Evolutionary conservation across 139 green algal species (phyloP).

Genomic region (Bryopsis sp.): DNA sequence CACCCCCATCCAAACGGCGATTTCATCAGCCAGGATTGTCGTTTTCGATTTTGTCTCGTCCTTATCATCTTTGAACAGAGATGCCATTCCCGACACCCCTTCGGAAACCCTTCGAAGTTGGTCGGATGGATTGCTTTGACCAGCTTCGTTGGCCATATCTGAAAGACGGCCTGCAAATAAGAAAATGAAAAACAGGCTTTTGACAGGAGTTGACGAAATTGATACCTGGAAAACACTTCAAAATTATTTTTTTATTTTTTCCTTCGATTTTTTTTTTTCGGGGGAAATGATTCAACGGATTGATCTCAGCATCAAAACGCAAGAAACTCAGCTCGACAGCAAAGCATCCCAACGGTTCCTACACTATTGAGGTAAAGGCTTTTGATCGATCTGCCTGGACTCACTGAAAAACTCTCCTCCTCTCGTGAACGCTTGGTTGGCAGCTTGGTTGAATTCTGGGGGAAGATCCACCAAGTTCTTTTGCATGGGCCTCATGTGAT

Average conservation of each 20-base stretch:
- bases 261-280: neutral
- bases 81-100: constrained; percentile 8
- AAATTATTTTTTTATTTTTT: neutral
- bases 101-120: constrained; percentile 8
- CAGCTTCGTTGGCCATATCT: constrained; percentile 13
- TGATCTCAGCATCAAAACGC: neutral
- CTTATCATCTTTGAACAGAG: constrained; percentile 7
- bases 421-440: constrained; percentile 37
- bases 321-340: neutral
- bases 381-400: neutral
- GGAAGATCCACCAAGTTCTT: constrained; percentile 52
- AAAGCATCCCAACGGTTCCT: neutral
- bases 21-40: constrained; percentile 11
- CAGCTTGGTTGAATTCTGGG: constrained; percentile 40
- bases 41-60: neutral
- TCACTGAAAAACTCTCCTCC: constrained; percentile 39
- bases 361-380: neutral
- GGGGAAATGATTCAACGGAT: neutral
- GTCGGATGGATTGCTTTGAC: neutral
- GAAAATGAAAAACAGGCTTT: neutral
- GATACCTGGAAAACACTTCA: neutral
- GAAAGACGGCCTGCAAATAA: constrained; percentile 16
- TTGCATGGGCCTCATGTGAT: constrained; percentile 73
- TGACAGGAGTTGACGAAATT: neutral
- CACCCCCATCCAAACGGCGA: constrained; percentile 18